Evolutionary conservation across 345 rosid species (phyloP).

Genomic region (Gossypioides kirkii): DNA sequence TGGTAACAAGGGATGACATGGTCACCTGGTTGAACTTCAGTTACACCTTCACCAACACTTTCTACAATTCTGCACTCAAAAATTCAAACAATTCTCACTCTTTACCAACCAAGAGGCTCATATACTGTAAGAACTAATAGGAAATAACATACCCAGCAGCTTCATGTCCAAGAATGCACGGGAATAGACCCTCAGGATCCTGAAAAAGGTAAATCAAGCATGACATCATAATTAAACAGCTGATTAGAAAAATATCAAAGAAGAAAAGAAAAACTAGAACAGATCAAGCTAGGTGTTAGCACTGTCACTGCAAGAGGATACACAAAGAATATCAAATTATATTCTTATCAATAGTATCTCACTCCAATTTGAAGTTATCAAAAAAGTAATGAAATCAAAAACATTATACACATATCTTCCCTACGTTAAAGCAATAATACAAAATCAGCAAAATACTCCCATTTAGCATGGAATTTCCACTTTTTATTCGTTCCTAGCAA

Average conservation of each 20-base stretch:
- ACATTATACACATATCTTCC: neutral
- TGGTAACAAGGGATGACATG: constrained; percentile 98
- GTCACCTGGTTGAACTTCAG: constrained; percentile 87
- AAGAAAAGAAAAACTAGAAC: neutral
- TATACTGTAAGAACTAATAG: constrained; percentile 1
- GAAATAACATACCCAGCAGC: constrained; percentile 77
- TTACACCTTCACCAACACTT: constrained; percentile 97
- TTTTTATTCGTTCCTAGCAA: neutral
- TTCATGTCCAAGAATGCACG: constrained; percentile 95
- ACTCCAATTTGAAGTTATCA: neutral
- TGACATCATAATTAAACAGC: neutral
- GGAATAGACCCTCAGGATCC: constrained; percentile 98
- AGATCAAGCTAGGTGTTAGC: neutral
- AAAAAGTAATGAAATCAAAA: neutral
- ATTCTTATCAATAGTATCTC: neutral
- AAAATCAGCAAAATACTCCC: neutral
- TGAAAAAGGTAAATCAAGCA: constrained; percentile 25
- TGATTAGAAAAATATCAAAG: neutral
- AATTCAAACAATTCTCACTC: neutral
- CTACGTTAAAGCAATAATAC: neutral
- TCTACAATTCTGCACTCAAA: constrained; percentile 66
- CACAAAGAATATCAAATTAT: neutral
- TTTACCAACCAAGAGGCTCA: neutral
- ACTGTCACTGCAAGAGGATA: neutral
- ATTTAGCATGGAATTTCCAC: neutral